Evolutionary conservation across 768 basidiomycete species (phyloP), one percentile per base, ranked within the genome.

Genomic region (Lactarius vividus): DNA sequence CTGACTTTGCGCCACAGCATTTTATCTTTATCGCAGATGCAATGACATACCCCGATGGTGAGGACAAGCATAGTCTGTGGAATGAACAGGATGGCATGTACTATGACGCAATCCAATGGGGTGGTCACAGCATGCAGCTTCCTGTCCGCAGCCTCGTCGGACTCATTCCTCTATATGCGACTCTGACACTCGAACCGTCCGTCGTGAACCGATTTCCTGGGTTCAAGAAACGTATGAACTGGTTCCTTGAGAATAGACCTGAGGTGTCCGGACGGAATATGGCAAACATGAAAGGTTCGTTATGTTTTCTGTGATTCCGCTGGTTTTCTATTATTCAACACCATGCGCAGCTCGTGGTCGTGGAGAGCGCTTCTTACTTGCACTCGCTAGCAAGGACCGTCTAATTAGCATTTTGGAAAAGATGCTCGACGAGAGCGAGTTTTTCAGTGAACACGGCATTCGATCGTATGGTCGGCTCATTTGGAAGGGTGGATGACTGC

Each of bases 11-110:
- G 68, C 73, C 67, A 40, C 72, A 95, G 89, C 95, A 98, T 76
- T 99, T 98, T 78, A 89, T 98, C 72, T 96, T 95, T 81, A 99
- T 99, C 61, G 87, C 97, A 10, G 97, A 99, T 74, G 97, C 97
- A 9, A 98, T 99, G 97, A 97, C 97, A 1, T 98, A 85, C 78
- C 83, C 84, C 72, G 82, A 85, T 64, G 89, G 89, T n/a, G 88
- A 89, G 44, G 80, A 87, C 71, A 88, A 94, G 72, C 74, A 83
- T 52, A 91, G 90, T 67, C 82, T 99, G 15, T 99, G 97, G 97
- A 97, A 89, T 75, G 97, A 98, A 70, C 78, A 94, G 70, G 96
- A 98, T 70, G 96, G 97, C 29, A 91, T 98, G 88, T 99, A 98
- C 80, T 99, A 97, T 74, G 97, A 99, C 73, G 96, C 91, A 54